A percentile compares a stretch with the other conserved stretches of the same genome.
Evolutionary conservation across 306 rosid genomes (phyloP).

Genomic region (Lagenaria siceraria): DNA sequence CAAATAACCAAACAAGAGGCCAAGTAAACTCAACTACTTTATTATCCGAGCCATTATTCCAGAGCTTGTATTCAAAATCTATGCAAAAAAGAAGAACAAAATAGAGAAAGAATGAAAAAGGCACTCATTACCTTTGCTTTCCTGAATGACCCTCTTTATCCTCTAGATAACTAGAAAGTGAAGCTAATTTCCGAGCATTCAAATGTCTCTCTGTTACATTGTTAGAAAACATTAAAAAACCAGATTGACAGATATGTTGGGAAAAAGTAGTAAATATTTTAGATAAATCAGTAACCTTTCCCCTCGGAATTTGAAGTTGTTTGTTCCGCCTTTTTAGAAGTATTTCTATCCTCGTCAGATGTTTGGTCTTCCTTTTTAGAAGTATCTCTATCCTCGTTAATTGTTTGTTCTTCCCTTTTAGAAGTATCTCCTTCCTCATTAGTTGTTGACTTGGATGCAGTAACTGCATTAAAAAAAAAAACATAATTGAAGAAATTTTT

Average conservation of each 20-base stretch:
- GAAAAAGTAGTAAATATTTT: slow-evolving; percentile 1
- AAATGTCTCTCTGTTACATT: slow-evolving; percentile 29
- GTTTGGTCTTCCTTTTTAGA: slow-evolving; percentile 25
- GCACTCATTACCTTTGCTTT: slow-evolving; percentile 52
- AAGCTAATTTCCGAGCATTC: slow-evolving; percentile 33
- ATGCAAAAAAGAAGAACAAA: neutral
- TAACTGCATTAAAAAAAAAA: slow-evolving; percentile 15
- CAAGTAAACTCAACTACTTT: neutral
- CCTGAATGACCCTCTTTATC: slow-evolving; percentile 54
- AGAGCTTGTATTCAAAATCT: neutral
- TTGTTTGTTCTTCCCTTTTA: neutral
- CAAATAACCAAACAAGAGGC: neutral
- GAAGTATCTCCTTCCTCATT: neutral
- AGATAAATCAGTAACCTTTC: slow-evolving; percentile 36
- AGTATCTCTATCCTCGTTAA: slow-evolving; percentile 9
- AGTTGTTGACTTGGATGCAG: slow-evolving; percentile 9
- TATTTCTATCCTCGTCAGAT: slow-evolving; percentile 15
- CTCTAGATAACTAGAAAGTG: slow-evolving; percentile 33
- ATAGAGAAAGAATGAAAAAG: neutral
- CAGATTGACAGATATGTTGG: slow-evolving; percentile 4
- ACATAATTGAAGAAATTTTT: neutral
- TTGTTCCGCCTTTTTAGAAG: slow-evolving; percentile 26
- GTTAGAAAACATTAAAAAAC: slow-evolving; percentile 10
- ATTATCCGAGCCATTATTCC: neutral
- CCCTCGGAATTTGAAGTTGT: slow-evolving; percentile 30